These are phyloP conservation scores for Trichosanthes truncata DNA, from an alignment of 306 rosid species.

Conservation along the genomic window DNA sequence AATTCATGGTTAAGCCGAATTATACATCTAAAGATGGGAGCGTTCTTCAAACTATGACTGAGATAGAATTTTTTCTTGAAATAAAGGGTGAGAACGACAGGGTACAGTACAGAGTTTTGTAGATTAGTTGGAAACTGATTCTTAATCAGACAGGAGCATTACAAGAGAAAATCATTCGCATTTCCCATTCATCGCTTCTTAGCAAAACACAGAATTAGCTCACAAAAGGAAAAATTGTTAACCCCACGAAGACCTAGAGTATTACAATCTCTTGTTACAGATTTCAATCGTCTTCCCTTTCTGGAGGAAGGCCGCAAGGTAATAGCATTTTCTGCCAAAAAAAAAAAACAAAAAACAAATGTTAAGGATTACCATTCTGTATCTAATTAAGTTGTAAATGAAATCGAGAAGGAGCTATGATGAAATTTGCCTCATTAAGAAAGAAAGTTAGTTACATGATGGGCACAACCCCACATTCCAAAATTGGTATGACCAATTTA, in stretches of 20 bases:
- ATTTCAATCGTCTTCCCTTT: slow-evolving; percentile 70
- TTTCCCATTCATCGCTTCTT: background rate
- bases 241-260: background rate
- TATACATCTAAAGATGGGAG: background rate
- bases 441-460: background rate
- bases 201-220: background rate
- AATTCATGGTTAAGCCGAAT: background rate
- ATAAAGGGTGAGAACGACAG: background rate
- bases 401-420: background rate
- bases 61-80: background rate
- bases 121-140: slow-evolving; percentile 1
- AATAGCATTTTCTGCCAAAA: slow-evolving; percentile 76
- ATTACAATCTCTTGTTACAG: background rate
- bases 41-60: background rate
- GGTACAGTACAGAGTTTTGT: background rate
- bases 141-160: background rate
- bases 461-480: background rate
- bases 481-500: background rate
- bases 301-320: slow-evolving; percentile 94
- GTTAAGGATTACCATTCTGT: background rate
- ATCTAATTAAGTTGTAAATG: background rate
- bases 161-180: background rate
- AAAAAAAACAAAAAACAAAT: background rate
- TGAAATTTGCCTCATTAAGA: background rate
- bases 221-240: background rate